These are phyloP conservation scores for Coemansia sp. DNA, from an alignment of 192 early-diverging fungal species.

Conservation along the genomic window DNA sequence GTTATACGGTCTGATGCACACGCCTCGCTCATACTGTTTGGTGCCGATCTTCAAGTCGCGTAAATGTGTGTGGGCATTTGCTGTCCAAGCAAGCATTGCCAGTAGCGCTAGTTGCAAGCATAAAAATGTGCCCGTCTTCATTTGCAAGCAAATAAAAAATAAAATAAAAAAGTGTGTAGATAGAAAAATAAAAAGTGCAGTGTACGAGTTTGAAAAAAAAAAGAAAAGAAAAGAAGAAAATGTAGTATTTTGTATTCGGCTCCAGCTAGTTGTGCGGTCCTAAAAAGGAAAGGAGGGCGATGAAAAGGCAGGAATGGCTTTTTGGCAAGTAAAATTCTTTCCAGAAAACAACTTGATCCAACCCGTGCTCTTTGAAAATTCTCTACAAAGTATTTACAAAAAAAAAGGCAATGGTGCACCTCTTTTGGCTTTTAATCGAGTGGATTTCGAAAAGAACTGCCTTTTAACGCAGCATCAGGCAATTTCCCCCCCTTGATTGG, in stretches of 20 bases:
- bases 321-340: neutral
- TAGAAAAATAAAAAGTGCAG: neutral
- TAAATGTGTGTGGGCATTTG: neutral
- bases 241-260: neutral
- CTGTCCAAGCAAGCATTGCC: neutral
- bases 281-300: neutral
- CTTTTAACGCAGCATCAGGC: neutral
- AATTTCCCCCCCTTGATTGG: too few relatives aligned
- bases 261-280: neutral
- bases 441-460: neutral
- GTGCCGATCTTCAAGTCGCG: constrained; percentile 6
- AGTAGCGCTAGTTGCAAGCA: neutral
- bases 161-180: neutral
- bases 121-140: neutral
- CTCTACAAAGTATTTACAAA: neutral
- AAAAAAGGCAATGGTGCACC: neutral
- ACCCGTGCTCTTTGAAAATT: neutral
- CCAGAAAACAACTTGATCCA: neutral
- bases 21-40: neutral
- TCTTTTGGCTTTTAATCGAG: neutral
- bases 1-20: neutral
- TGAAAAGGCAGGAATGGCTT: neutral
- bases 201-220: neutral
- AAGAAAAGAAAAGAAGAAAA: neutral
- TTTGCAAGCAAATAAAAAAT: neutral